A percentile compares a stretch with the other conserved stretches of the same genome.
Conservation (phyloP, 139 green algal genomes). For the Tetraselmis chui region DNA sequence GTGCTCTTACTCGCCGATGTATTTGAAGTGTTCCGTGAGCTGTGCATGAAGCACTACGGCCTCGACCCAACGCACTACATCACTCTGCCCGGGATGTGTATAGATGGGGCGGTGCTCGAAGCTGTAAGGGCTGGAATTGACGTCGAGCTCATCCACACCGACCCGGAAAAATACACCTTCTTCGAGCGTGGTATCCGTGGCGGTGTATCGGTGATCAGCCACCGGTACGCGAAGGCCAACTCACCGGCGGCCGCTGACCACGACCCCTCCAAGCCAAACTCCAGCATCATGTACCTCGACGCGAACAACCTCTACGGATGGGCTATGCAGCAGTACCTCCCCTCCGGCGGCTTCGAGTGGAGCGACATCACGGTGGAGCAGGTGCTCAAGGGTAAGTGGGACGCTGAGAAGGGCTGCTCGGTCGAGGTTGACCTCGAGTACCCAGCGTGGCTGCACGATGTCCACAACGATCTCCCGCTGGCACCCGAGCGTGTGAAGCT, state of each 20-base stretch:
- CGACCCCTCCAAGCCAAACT: not conserved
- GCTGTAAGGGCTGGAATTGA: not conserved
- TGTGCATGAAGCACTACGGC: not conserved
- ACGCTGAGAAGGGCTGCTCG: not conserved
- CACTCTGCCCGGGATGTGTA: not conserved
- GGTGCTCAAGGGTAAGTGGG: not conserved
- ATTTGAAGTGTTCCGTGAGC: not conserved
- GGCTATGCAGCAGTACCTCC: not conserved
- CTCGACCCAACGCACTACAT: not conserved
- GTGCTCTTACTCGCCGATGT: not conserved
- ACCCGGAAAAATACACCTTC: not conserved
- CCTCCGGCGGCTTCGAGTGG: not conserved
- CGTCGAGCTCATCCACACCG: not conserved
- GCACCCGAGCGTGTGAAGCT: not conserved
- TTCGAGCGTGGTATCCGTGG: not conserved
- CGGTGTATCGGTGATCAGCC: not conserved
- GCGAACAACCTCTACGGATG: not conserved
- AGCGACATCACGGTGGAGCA: not conserved
- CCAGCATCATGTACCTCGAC: not conserved
- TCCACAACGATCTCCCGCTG: not conserved
- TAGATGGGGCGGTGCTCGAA: not conserved
- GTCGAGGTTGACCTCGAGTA: not conserved
- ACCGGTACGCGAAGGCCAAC: not conserved
- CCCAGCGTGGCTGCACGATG: not conserved
- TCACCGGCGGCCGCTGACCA: not conserved